Evolutionary conservation across 2,329 filamentous ascomycete genomes (phyloP).

Genomic region (Aspergillus pseudonomiae): DNA sequence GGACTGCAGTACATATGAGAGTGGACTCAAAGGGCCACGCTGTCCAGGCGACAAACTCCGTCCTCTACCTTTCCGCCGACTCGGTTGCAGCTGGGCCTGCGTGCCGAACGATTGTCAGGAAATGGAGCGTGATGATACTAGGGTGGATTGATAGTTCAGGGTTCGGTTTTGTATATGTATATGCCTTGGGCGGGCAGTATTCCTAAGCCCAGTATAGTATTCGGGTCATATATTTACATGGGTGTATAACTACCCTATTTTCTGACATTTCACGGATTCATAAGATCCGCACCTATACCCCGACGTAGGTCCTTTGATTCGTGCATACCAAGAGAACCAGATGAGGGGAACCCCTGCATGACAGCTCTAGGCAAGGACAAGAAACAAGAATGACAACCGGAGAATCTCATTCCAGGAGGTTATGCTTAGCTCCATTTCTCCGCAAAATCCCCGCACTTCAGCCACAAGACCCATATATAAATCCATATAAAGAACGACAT

Average conservation of each 20-base stretch:
- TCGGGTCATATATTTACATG: not conserved
- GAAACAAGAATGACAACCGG: not conserved
- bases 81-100: constrained; percentile 47
- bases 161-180: not conserved
- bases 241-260: not conserved
- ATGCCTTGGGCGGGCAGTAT: not conserved
- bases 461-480: not conserved
- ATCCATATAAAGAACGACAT: too few relatives aligned
- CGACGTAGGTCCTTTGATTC: not conserved
- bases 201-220: not conserved
- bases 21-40: constrained; percentile 38
- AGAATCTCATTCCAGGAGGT: not conserved
- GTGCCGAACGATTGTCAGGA: constrained; percentile 21
- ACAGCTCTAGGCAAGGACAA: not conserved
- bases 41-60: constrained; percentile 34
- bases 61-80: constrained; percentile 44
- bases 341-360: not conserved
- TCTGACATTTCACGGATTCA: not conserved
- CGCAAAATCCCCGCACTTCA: not conserved
- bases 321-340: not conserved
- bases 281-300: not conserved
- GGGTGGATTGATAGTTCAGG: not conserved
- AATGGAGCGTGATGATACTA: not conserved
- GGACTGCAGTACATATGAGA: constrained; percentile 45
- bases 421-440: not conserved